Percentiles rank a stretch among this genome's conserved stretches.
Conservation (phyloP, 2,329 filamentous ascomycete species). For the Coniochaeta sp. region DNA sequence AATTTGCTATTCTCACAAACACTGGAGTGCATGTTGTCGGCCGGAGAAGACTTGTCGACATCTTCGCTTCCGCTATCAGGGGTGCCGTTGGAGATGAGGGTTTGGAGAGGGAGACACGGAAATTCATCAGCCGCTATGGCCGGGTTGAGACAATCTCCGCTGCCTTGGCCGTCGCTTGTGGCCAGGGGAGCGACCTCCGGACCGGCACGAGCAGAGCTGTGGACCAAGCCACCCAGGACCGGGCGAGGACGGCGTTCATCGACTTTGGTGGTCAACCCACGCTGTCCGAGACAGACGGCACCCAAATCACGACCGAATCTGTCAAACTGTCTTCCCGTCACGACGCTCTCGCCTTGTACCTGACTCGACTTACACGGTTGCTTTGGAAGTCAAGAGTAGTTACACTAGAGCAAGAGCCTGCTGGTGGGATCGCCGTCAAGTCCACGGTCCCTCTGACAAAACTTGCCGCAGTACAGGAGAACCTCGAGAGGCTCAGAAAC, state of each 20-base stretch:
- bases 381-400: conserved; percentile 82
- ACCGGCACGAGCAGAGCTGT: conserved; percentile 69
- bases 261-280: conserved; percentile 86
- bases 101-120: conserved; percentile 72
- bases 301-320: conserved; percentile 66
- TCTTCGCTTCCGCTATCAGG: conserved; percentile 77
- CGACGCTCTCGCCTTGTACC: conserved; percentile 79
- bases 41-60: conserved; percentile 78
- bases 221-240: conserved; percentile 79
- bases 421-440: conserved; percentile 53
- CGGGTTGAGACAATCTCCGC: conserved; percentile 84
- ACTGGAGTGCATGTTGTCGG: conserved; percentile 82
- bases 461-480: conserved; percentile 69
- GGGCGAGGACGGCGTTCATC: conserved; percentile 80
- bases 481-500: conserved; percentile 67
- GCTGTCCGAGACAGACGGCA: conserved; percentile 69
- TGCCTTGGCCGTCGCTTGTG: conserved; percentile 88
- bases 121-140: conserved; percentile 80
- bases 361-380: conserved; percentile 78
- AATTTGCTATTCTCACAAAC: conserved; percentile 88
- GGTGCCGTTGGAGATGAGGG: conserved; percentile 69
- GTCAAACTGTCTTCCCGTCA: conserved; percentile 85
- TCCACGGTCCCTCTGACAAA: conserved; percentile 63
- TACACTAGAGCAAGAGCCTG: conserved; percentile 37
- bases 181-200: conserved; percentile 71